Base-by-base conservation (phyloP, 805 yeast species). In the Starmera quercuum region DNA sequence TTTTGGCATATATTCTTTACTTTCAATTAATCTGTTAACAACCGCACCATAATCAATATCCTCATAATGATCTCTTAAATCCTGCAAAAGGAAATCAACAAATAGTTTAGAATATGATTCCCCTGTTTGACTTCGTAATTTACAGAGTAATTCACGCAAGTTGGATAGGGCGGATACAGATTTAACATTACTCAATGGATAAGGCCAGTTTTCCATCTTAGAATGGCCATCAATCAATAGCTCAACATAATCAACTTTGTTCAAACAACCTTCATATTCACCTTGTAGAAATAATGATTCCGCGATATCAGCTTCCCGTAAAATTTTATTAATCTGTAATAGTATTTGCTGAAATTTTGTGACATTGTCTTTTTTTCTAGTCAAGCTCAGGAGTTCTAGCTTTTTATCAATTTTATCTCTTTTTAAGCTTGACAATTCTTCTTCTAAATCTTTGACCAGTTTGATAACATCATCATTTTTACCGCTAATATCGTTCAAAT, bases 81-180 rank as follows among this genome's bases (percentile, higher is more conserved):
- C 95, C 0, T 63, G 62, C 9, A 82, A 42, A 30, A 88, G 58
- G 21, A 67, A 46, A 17, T 71, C 69, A 7, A 70, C 63, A 47
- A 88, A 77, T 29, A 73, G 59, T 17, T 68, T 61, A 6, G 78
- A 71, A 44, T 77, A 82, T n/a, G 78, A 73, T 25, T 69, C 72
- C 12, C 92, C 88, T 32, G 85, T 78, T 29, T 72, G 76, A n/a
- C 66, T 59, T 32, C 79, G 71, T 45, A 86, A 56, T 18, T 61
- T 65, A 11, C 68, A 60, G 22, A 87, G 58, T 27, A 71, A 66
- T 31, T 73, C 75, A 32, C 73, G 66, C 12, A 80, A 52, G 22
- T 47, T 49, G 2, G 47, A 33, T 29, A 64, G 37, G 0, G 59
- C 58, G 1, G 60, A 51, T 2, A 61, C 51, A 6, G 53, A 40